Conservation (phyloP, 2,329 filamentous ascomycete genomes). For the Aspergillus quadrilineatus region DNA sequence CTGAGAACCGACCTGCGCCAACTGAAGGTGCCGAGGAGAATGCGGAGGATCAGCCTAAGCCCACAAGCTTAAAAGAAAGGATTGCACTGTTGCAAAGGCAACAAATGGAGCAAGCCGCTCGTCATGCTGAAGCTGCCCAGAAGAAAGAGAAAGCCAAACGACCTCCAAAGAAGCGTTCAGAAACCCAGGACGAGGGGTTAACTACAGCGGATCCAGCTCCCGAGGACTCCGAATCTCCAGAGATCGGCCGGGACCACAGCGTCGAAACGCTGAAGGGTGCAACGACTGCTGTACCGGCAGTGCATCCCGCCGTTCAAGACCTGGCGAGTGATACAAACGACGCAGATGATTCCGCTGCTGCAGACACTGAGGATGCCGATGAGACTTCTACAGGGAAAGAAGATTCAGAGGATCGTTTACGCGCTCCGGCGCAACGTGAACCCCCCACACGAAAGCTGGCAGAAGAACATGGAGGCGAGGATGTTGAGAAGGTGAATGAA, state of each 20-base stretch:
- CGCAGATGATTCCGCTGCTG: conserved; percentile 64
- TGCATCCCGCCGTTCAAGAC: conserved; percentile 45
- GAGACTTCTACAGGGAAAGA: conserved; percentile 68
- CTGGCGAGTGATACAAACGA: conserved; percentile 63
- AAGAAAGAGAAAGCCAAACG: conserved; percentile 90
- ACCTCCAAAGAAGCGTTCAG: conserved; percentile 64
- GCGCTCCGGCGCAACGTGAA: conserved; percentile 18
- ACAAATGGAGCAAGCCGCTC: conserved; percentile 81
- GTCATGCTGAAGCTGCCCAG: conserved; percentile 72
- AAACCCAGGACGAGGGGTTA: conserved; percentile 39
- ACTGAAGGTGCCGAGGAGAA: conserved; percentile 55
- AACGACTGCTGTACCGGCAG: conserved; percentile 32
- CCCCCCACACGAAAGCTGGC: conserved; percentile 5
- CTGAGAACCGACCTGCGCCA: conserved; percentile 31
- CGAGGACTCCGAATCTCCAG: conserved; percentile 32
- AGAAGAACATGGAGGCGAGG: conserved; percentile 25
- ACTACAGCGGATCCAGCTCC: conserved; percentile 27
- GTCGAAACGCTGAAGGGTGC: conserved; percentile 34
- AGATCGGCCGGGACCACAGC: conserved; percentile 37
- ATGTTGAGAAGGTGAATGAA: conserved; percentile 36
- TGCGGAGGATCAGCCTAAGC: conserved; percentile 78
- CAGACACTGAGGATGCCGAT: conserved; percentile 62
- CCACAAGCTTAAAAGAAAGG: conserved; percentile 88
- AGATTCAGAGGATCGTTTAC: conserved; percentile 63
- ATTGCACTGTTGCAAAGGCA: conserved; percentile 93